Conservation (phyloP, 495 filamentous ascomycete genomes). For the Lentithecium fluviatile region DNA sequence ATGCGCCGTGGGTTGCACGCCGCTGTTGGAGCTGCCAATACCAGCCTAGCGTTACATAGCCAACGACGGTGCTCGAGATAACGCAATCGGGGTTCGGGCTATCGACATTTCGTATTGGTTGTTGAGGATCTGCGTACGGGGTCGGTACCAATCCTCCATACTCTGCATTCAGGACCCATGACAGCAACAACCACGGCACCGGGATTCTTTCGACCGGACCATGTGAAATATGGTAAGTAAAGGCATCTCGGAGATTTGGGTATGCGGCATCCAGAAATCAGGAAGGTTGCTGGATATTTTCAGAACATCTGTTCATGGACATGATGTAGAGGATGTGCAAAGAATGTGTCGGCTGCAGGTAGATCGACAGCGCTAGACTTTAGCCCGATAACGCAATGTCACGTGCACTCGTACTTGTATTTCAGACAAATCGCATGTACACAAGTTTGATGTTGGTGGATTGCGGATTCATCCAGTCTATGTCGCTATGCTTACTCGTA, state of each 20-base stretch:
- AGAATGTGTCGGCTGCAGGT: no score
- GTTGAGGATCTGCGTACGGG: no score
- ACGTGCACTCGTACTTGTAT: neutral
- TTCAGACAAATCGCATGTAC: neutral
- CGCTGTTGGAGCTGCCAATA: conserved; percentile 19
- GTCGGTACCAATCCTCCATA: no score
- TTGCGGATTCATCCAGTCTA: no score
- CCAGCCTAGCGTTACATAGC: conserved; percentile 1
- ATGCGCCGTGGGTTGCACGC: neutral
- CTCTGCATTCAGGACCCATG: no score
- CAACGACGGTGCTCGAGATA: neutral
- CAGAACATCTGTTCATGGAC: neutral
- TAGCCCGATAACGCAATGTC: neutral
- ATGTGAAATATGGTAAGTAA: no score
- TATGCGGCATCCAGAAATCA: no score
- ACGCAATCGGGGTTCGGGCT: conserved; percentile 9
- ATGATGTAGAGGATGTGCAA: neutral
- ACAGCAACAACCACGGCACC: no score
- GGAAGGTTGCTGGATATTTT: no score
- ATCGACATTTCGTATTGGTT: conserved; percentile 2
- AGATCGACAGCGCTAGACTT: neutral
- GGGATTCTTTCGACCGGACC: no score
- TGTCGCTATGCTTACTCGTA: no score
- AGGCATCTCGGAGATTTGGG: no score
- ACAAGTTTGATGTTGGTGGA: neutral